A percentile compares a stretch with the other conserved stretches of the same genome.
Evolutionary conservation across 2,329 filamentous ascomycete genomes (phyloP).

Genomic region (Pezicula rhizophila): DNA sequence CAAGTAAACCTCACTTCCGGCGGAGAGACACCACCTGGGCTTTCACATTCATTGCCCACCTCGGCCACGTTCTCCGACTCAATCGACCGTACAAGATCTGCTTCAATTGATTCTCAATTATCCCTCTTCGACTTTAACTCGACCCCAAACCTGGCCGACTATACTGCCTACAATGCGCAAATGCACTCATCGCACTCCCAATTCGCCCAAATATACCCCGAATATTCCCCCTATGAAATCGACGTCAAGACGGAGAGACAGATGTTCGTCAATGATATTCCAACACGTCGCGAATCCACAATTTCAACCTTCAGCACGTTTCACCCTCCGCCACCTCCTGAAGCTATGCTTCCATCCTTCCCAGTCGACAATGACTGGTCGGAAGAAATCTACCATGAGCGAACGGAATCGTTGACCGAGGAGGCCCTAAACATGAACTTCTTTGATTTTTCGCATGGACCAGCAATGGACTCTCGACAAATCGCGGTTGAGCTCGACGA

Average conservation of each 20-base stretch:
- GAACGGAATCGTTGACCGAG: constrained; percentile 56
- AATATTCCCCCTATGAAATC: constrained; percentile 80
- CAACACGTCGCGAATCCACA: constrained; percentile 77
- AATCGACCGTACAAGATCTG: constrained; percentile 65
- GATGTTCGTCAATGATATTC: constrained; percentile 87
- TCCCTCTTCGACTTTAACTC: constrained; percentile 69
- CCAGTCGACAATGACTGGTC: constrained; percentile 65
- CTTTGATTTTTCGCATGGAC: constrained; percentile 73
- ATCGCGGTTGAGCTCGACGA: constrained; percentile 80
- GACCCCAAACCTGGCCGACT: constrained; percentile 46
- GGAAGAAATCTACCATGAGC: constrained; percentile 62
- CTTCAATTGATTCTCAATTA: constrained; percentile 75
- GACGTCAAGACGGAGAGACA: constrained; percentile 95
- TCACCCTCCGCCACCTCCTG: constrained; percentile 68
- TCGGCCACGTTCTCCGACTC: constrained; percentile 75
- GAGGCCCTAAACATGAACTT: constrained; percentile 69
- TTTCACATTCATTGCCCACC: constrained; percentile 76
- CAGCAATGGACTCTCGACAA: constrained; percentile 56
- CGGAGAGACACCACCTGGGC: constrained; percentile 63
- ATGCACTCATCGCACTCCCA: constrained; percentile 48
- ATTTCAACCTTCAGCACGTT: constrained; percentile 92
- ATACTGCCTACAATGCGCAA: constrained; percentile 56
- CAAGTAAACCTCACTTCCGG: constrained; percentile 42
- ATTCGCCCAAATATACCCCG: constrained; percentile 38
- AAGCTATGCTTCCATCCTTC: constrained; percentile 59